These are phyloP conservation scores for Geranium incanum DNA, from an alignment of 441 rosid species.

Conservation along the genomic window DNA sequence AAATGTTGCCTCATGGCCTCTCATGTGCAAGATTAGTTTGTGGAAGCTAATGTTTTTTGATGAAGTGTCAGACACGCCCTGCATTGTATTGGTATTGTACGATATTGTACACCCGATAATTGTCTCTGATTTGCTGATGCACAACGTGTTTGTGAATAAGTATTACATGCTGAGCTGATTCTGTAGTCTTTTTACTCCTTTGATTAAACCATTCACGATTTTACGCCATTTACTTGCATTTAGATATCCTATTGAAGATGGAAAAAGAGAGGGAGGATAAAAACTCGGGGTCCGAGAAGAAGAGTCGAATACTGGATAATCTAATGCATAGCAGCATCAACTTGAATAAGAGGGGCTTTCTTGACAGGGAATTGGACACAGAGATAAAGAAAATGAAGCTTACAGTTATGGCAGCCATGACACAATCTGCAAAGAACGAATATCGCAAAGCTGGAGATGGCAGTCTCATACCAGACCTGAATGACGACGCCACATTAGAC, in stretches of 20 bases:
- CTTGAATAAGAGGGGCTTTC: constrained; percentile 16
- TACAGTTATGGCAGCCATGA: constrained; percentile 15
- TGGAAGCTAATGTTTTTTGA: no score
- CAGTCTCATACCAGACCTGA: constrained; percentile 34
- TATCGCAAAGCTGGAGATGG: constrained; percentile 14
- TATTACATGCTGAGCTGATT: no score
- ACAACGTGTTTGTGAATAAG: no score
- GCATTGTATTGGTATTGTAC: no score
- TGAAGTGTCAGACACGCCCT: no score
- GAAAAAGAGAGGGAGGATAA: constrained; percentile 18
- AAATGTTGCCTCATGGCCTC: no score
- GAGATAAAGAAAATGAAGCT: constrained; percentile 21
- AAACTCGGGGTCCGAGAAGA: background rate
- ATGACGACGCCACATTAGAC: constrained; percentile 31
- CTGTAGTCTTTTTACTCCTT: background rate
- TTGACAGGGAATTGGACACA: constrained; percentile 18
- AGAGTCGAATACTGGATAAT: background rate
- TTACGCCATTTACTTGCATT: background rate
- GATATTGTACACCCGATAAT: no score
- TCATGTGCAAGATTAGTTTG: no score
- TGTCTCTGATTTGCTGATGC: no score
- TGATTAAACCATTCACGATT: background rate
- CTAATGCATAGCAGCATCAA: constrained; percentile 22
- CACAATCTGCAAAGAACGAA: background rate
- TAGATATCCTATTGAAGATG: constrained; percentile 5